Evolutionary conservation across 2,329 filamentous ascomycete species (phyloP), one percentile per base, ranked within the genome.

Genomic region (Magnaporthiopsis rhizophila): DNA sequence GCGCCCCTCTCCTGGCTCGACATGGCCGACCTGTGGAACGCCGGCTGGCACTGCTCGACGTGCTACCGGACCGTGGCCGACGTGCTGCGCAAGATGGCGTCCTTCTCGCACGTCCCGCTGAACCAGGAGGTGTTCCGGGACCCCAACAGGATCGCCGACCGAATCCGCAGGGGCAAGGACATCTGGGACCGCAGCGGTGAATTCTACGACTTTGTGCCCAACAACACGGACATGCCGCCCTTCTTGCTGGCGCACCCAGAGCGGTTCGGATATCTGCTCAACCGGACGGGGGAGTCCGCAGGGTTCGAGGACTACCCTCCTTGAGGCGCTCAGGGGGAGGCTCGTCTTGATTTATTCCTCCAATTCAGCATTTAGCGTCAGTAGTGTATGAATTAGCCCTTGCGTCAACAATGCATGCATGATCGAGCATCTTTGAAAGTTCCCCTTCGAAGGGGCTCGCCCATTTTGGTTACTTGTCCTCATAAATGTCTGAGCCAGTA

Each of bases 41-140:
- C 83, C 0, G 80, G 75, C 0, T 88, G 86, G 86, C 85, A 88
- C 72, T 88, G 85, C 76, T 85, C 82, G 62, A 83, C 78, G 64
- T 88, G 86, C 74, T 86, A 86, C 70, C 74, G 77, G 24, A 86
- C 82, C 0, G 73, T 88, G 21, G 76, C 76, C 4, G 80, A 86
- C 70, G 76, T 86, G 68, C 73, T 83, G 59, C 79, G 78, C 67
- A 87, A 86, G 72, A 79, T 87, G 75, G 74, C 77, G 12, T 81
- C 79, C 65, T 86, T 86, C 71, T 84, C 82, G 24, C 84, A 87
- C 69, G 73, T 72, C 11, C 79, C 76, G 72, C 80, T 81, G 75
- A 86, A 87, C 67, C 76, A 75, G 24, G 75, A 79, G 12, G 70
- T 75, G 65, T 86, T 79, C 66, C 77, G 78, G 61, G 75, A 85